Conservation (phyloP, 1,284 basidiomycete species). For the Ganoderma boninense region DNA sequence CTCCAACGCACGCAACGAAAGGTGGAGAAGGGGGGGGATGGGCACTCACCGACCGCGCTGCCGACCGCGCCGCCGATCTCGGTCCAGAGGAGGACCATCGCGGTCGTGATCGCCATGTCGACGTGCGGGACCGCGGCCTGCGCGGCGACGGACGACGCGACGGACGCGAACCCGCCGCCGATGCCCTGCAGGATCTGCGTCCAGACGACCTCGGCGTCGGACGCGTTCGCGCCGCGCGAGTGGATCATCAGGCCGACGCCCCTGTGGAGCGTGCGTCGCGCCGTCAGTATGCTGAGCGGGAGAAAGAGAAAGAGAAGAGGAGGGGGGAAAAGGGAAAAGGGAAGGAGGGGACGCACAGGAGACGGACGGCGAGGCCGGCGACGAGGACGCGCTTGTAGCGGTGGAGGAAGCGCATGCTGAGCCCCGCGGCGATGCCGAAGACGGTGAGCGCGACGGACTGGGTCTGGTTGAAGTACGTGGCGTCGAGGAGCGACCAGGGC, state of each 20-base stretch:
- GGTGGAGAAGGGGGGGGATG: background rate
- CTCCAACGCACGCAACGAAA: background rate
- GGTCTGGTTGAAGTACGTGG: slow-evolving; percentile 62
- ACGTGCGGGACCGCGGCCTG: slow-evolving; percentile 81
- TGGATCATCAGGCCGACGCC: slow-evolving; percentile 81
- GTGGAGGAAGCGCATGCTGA: slow-evolving; percentile 60
- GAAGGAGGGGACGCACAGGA: slow-evolving; percentile 46
- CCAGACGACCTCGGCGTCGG: slow-evolving; percentile 68
- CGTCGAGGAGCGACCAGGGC: slow-evolving; percentile 61
- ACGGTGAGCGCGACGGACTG: slow-evolving; percentile 71
- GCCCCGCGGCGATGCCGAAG: slow-evolving; percentile 69
- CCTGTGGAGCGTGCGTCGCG: slow-evolving; percentile 43
- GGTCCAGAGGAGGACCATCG: slow-evolving; percentile 81
- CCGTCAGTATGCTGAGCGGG: too few species aligned
- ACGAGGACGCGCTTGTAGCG: slow-evolving; percentile 74
- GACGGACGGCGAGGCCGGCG: slow-evolving; percentile 70
- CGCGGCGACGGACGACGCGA: slow-evolving; percentile 76
- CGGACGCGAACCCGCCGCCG: slow-evolving; percentile 81
- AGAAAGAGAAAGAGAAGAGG: too few species aligned
- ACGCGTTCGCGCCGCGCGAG: slow-evolving; percentile 69
- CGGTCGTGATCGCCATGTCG: slow-evolving; percentile 86
- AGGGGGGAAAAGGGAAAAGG: too few species aligned
- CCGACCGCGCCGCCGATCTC: slow-evolving; percentile 83
- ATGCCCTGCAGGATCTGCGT: slow-evolving; percentile 82
- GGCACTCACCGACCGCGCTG: slow-evolving; percentile 59